Conservation (phyloP, 257 asterid species). For the Echium plantagineum region DNA sequence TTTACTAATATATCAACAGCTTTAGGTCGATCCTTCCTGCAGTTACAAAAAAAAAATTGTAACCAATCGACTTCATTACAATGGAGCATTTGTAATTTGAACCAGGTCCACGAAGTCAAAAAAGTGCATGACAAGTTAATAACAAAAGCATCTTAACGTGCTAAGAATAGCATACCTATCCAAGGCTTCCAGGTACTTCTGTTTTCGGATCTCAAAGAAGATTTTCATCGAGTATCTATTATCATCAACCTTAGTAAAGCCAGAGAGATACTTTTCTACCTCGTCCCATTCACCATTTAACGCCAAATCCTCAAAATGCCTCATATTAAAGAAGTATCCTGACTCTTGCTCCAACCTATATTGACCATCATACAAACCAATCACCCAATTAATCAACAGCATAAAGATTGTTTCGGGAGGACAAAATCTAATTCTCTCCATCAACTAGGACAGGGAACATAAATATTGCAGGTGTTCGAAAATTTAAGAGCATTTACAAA, state of each 20-base stretch:
- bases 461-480: neutral
- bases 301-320: constrained; percentile 45
- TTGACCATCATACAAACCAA: neutral
- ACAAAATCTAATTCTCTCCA: neutral
- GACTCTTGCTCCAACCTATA: constrained; percentile 50
- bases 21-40: constrained; percentile 54
- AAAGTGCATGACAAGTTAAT: neutral
- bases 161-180: constrained; percentile 24
- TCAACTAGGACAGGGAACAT: neutral
- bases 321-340: constrained; percentile 48
- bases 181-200: constrained; percentile 43
- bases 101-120: neutral
- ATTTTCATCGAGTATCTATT: constrained; percentile 54
- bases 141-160: neutral
- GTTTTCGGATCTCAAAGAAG: constrained; percentile 51
- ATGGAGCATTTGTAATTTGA: neutral
- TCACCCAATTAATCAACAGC: neutral
- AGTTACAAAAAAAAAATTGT: neutral
- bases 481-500: too few relatives aligned
- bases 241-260: constrained; percentile 51
- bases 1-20: constrained; percentile 55
- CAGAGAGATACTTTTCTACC: constrained; percentile 45
- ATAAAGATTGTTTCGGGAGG: neutral
- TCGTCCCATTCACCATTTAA: constrained; percentile 53
- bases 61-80: neutral